Base-by-base conservation (phyloP, 2,329 filamentous ascomycete genomes). In the Nemania sp. region DNA sequence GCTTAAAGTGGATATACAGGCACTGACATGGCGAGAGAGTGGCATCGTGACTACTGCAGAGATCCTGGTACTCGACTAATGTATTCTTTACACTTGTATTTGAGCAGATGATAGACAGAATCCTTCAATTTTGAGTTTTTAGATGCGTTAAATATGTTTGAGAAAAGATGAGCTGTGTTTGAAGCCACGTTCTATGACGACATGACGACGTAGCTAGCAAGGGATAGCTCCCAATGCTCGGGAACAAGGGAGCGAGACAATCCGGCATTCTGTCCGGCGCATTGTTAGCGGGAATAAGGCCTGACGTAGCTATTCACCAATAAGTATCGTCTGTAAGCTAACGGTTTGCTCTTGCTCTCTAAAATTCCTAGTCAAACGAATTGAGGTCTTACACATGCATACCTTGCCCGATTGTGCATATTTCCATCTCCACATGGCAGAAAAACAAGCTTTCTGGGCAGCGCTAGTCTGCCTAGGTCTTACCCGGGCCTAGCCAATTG, bases 361-460 rank as follows among this genome's bases (percentile, higher is more conserved):
- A n/a, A 12, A 28, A 12, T 28, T 6, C 26, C 26, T 28, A 28
- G 26, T 28, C 6, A 6, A 28, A 12, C 28, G 9, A 11, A n/a
- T n/a, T n/a, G n/a, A n/a, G n/a, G n/a, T n/a, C n/a, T n/a, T n/a
- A n/a, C n/a, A n/a, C n/a, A n/a, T n/a, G n/a, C n/a, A n/a, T n/a
- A n/a, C n/a, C n/a, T n/a, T n/a, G n/a, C n/a, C n/a, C n/a, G n/a
- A n/a, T n/a, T n/a, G n/a, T n/a, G n/a, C n/a, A n/a, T n/a, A n/a
- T n/a, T n/a, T 30, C 17, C 17, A 17, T 17, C 42, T 6, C 46
- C 34, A 24, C 46, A 17, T 24, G 30, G 15, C 23, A 40, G 28
- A 39, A 54, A 55, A 51, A 41, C 52, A 55, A 55, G 52, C 52
- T 55, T 55, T 55, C 22, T 44, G 14, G 24, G 52, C 42, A 48